Conservation (phyloP, 1,284 basidiomycete genomes). For the Trichosporon ovoides region DNA sequence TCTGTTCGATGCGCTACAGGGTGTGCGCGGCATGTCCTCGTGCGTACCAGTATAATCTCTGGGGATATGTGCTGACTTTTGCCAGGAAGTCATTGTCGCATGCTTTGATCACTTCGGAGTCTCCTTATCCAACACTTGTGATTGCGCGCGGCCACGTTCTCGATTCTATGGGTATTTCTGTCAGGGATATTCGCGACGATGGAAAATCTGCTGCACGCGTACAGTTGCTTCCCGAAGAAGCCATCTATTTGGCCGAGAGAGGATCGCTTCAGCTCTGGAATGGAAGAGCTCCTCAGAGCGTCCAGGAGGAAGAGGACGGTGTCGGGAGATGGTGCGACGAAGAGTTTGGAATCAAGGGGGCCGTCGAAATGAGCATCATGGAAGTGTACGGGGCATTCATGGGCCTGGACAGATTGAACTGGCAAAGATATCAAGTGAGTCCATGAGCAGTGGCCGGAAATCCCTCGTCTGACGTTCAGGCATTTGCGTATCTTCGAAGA, state of each 20-base stretch:
- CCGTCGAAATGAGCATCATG: constrained; percentile 89
- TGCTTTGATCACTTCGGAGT: constrained; percentile 35
- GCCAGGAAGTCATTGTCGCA: constrained; percentile 48
- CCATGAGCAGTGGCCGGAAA: too few species aligned
- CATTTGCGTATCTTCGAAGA: constrained; percentile 85
- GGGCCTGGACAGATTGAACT: constrained; percentile 65
- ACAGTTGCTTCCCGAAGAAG: constrained; percentile 91
- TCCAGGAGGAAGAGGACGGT: constrained; percentile 19
- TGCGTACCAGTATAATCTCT: constrained; percentile 39
- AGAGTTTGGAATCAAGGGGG: constrained; percentile 67
- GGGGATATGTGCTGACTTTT: not conserved
- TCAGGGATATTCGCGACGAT: constrained; percentile 57
- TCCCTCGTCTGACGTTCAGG: constrained; percentile 52
- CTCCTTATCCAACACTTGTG: constrained; percentile 57
- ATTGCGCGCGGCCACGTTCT: constrained; percentile 71
- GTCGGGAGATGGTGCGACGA: constrained; percentile 41
- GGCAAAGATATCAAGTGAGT: constrained; percentile 79
- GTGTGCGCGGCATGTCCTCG: constrained; percentile 69
- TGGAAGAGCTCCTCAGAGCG: constrained; percentile 26
- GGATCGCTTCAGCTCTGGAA: constrained; percentile 81
- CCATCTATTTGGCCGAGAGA: constrained; percentile 83
- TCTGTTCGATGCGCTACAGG: constrained; percentile 73
- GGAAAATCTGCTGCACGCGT: constrained; percentile 48
- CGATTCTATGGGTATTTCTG: constrained; percentile 63
- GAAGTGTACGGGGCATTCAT: constrained; percentile 83